phyloP scores from a whole-genome alignment of 1,284 basidiomycete species.

The Porphyrellus sp. region DNA sequence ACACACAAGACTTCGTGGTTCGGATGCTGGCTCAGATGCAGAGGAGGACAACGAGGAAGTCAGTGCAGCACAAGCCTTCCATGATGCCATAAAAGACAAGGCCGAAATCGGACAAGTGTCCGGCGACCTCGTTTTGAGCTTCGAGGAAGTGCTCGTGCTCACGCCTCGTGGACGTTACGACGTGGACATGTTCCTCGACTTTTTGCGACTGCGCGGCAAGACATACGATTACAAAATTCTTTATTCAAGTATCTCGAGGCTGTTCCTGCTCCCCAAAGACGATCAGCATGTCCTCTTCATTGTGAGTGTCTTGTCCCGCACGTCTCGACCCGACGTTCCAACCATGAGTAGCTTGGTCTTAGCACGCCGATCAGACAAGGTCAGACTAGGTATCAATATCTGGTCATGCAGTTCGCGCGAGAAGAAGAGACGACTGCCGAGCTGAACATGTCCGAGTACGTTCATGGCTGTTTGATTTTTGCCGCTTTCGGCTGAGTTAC shows the following conservation, averaged over 20 bases:
- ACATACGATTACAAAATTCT: constrained; percentile 99
- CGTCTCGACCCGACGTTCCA: neutral
- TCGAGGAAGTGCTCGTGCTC: constrained; percentile 95
- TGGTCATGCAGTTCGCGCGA: constrained; percentile 96
- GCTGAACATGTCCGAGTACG: constrained; percentile 89
- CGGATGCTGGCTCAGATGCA: constrained; percentile 74
- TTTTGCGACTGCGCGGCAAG: constrained; percentile 92
- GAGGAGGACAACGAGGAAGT: constrained; percentile 73
- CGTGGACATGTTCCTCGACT: constrained; percentile 96
- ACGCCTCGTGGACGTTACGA: constrained; percentile 97
- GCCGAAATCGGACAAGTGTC: constrained; percentile 92
- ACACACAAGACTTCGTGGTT: constrained; percentile 63
- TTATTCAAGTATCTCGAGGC: constrained; percentile 83
- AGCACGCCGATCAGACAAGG: constrained; percentile 96
- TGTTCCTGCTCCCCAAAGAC: constrained; percentile 96
- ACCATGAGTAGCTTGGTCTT: constrained; percentile 65
- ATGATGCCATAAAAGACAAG: constrained; percentile 94
- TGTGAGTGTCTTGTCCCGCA: constrained; percentile 48
- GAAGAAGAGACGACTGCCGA: constrained; percentile 98
- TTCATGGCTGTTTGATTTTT: constrained; percentile 8
- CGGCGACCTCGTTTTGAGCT: constrained; percentile 92
- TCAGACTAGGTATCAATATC: constrained; percentile 95
- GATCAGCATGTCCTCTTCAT: constrained; percentile 96
- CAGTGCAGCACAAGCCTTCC: constrained; percentile 94
- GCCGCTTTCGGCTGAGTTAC: constrained; percentile 4